Evolutionary conservation across 106 monocot species (phyloP).

Genomic region (Apostasia ramifera): DNA sequence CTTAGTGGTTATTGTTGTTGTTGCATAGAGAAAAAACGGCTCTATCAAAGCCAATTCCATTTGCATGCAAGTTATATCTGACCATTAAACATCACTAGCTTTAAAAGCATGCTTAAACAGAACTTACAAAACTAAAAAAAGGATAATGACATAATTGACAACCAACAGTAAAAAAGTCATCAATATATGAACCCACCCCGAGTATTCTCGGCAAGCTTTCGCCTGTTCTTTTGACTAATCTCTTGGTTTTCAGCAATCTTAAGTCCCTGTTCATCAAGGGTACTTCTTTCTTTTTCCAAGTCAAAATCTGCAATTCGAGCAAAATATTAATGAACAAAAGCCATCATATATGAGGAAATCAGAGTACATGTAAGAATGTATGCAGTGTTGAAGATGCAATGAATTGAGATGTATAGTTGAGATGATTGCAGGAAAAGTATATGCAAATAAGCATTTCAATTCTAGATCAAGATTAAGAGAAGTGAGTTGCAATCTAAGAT

Average conservation of each 20-base stretch:
- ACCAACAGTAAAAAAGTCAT: not conserved
- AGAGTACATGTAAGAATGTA: not conserved
- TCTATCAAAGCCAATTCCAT: too few species aligned
- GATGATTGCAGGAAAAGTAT: not conserved
- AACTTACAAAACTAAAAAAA: not conserved
- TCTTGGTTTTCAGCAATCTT: constrained; percentile 99
- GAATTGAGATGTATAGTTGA: not conserved
- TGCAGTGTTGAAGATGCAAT: not conserved
- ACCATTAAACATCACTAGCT: not conserved
- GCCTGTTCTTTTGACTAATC: constrained; percentile 89
- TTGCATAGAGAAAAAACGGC: too few species aligned
- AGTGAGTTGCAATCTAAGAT: too few species aligned
- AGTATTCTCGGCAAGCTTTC: constrained; percentile 90
- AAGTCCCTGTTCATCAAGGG: constrained; percentile 90
- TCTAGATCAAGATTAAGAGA: too few species aligned
- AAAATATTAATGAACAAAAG: not conserved
- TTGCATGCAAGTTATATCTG: too few species aligned
- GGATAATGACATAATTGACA: not conserved
- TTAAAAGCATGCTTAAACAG: not conserved
- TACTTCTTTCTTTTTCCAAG: constrained; percentile 93
- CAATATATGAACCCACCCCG: constrained; percentile 21
- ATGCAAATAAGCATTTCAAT: not conserved
- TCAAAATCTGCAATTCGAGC: constrained; percentile 55
- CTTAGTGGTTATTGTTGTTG: too few species aligned
- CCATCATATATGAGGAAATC: not conserved